Percentiles rank a stretch among this genome's conserved stretches.
phyloP scores from a whole-genome alignment of 108 stramenopile species.

The Pseudonitzschia delicatissima region DNA sequence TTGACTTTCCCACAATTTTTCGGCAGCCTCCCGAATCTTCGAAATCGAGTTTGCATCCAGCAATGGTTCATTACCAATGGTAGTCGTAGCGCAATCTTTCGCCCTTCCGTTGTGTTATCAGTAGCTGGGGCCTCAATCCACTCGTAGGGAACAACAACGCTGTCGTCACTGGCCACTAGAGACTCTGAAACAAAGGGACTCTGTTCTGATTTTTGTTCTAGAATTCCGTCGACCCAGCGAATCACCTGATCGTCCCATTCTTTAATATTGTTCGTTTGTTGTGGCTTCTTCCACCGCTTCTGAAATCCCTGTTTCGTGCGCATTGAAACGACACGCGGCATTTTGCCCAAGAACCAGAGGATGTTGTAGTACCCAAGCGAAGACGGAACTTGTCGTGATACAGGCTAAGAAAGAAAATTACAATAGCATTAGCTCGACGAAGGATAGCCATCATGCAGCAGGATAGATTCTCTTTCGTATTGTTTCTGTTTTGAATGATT shows the following conservation, averaged over 20 bases:
- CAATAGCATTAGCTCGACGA: no score
- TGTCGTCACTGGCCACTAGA: neutral
- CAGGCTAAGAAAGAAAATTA: no score
- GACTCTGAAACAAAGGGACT: neutral
- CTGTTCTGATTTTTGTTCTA: conserved; percentile 2
- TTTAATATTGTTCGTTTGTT: no score
- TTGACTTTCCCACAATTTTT: neutral
- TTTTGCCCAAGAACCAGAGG: no score
- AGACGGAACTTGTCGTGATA: no score
- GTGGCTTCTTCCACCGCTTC: no score
- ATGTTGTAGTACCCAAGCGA: no score
- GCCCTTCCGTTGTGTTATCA: neutral
- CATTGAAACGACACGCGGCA: no score
- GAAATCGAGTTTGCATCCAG: neutral
- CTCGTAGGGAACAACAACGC: neutral
- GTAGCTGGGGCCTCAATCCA: neutral
- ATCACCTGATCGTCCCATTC: neutral
- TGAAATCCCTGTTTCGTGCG: no score
- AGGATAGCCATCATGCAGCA: no score
- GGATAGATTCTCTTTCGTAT: no score
- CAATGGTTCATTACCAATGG: neutral
- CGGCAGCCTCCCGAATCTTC: neutral
- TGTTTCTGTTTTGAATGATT: no score
- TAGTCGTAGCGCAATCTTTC: neutral
- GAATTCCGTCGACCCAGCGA: neutral